Base-by-base conservation (phyloP, 2,329 filamentous ascomycete genomes). In the Alternaria infectoria region DNA sequence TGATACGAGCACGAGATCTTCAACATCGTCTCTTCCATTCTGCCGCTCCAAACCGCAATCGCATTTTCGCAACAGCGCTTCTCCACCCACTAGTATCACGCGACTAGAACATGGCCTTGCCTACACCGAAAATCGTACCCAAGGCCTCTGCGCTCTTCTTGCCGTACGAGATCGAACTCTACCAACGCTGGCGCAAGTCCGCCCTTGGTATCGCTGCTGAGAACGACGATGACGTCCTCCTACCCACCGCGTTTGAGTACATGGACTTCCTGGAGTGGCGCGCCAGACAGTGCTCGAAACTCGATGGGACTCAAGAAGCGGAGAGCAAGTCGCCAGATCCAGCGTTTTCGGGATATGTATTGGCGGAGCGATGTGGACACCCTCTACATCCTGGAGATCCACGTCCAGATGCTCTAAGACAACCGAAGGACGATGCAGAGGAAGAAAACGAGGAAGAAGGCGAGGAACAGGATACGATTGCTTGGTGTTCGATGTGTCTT, bases 181-280 rank as follows among this genome's bases (percentile, higher is more conserved):
- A 62, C 56, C 17, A 59, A 15, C 19, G 21, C 11, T 59, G 60
- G 50, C 50, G 50, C 43, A 4, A 32, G 10, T 17, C 28, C 30
- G 6, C 21, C 15, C n/a, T 32, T 12, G 9, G 17, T 15, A 17
- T 23, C 13, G 36, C 25, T 5, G 6, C 6, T 2, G 10, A 30
- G 6, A 3, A 45, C 36, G 54, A 52, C 2, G 23, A 40, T 1
- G 4, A 32, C 4, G 2, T 55, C 25, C 26, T 40, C 5, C 36
- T 67, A 1, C 65, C 65, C 12, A 62, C 54, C 23, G 65, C 65
- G 1, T 55, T 60, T 23, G 59, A 67, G 49, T 63, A 67, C 47
- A 54, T 49, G 19, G 62, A 60, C 1, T 67, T 60, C 28, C 0
- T 40, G 9, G 47, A 58, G 5, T 67, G 62, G 65, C 56, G 59